phyloP scores from a whole-genome alignment of 805 yeast genomes.

The Schizosaccharomyces lindneri region DNA sequence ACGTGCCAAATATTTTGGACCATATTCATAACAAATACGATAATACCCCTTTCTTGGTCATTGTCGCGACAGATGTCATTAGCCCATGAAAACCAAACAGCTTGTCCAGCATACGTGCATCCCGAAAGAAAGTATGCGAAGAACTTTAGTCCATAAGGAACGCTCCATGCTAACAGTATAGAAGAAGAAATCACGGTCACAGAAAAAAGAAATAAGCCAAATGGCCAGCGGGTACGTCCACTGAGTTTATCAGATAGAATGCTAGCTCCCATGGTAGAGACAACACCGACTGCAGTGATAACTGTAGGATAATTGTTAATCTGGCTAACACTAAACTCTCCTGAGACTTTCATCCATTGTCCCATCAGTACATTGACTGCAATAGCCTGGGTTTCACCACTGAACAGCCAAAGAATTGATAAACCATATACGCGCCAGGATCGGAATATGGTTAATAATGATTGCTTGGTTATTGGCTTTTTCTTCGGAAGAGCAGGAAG shows the following conservation, averaged over 20 bases:
- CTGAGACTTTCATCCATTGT: neutral
- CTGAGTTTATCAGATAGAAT: neutral
- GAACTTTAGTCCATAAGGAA: constrained; percentile 32
- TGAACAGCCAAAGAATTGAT: neutral
- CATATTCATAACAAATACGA: neutral
- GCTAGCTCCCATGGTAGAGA: constrained; percentile 12
- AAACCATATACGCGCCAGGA: neutral
- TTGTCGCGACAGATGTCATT: neutral
- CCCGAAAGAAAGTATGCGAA: constrained; percentile 21
- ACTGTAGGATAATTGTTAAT: constrained; percentile 20
- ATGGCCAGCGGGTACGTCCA: neutral
- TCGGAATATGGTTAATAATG: neutral
- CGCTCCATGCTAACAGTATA: constrained; percentile 30
- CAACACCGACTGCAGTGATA: constrained; percentile 19
- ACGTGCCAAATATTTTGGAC: neutral
- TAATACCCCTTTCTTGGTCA: neutral
- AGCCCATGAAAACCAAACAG: constrained; percentile 4
- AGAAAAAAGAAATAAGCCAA: neutral
- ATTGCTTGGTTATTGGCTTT: neutral
- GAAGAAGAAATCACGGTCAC: constrained; percentile 14
- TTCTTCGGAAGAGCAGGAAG: neutral
- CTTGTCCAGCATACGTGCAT: constrained; percentile 6
- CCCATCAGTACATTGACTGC: neutral
- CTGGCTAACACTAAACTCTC: constrained; percentile 14
- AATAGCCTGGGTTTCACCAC: neutral